Evolutionary conservation across 2,329 filamentous ascomycete genomes (phyloP).

Genomic region (Phialophora macrospora): DNA sequence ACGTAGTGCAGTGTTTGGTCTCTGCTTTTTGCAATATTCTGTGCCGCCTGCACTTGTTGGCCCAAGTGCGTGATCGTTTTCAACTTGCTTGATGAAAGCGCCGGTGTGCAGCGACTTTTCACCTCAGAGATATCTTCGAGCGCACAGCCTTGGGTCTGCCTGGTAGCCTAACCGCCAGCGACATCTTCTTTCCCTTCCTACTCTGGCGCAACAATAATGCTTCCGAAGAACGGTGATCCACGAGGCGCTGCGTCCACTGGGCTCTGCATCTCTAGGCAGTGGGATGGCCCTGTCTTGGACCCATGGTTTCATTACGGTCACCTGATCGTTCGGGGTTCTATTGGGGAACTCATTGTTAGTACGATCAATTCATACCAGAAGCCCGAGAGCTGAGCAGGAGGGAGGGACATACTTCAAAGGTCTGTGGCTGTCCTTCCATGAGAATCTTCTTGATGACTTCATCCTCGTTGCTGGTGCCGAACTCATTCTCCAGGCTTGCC

Average conservation of each 20-base stretch:
- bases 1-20: neutral
- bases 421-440: conserved; percentile 72
- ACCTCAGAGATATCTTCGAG: neutral
- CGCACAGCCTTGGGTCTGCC: neutral
- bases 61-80: neutral
- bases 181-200: neutral
- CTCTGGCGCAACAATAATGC: neutral
- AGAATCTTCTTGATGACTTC: conserved; percentile 82
- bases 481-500: conserved; percentile 77
- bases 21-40: neutral
- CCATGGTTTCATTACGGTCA: conserved; percentile 37
- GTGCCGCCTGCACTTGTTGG: neutral
- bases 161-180: neutral
- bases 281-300: conserved; percentile 35
- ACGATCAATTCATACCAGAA: neutral
- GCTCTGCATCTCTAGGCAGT: conserved; percentile 20
- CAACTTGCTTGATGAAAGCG: neutral
- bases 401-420: conserved; percentile 56
- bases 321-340: conserved; percentile 33
- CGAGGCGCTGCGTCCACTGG: neutral
- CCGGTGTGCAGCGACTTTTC: neutral
- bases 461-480: conserved; percentile 78
- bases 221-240: neutral
- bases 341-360: conserved; percentile 4
- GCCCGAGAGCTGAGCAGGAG: neutral